phyloP scores from a whole-genome alignment of 352 stramenopile genomes.

The Phytophthora chlamydospora region DNA sequence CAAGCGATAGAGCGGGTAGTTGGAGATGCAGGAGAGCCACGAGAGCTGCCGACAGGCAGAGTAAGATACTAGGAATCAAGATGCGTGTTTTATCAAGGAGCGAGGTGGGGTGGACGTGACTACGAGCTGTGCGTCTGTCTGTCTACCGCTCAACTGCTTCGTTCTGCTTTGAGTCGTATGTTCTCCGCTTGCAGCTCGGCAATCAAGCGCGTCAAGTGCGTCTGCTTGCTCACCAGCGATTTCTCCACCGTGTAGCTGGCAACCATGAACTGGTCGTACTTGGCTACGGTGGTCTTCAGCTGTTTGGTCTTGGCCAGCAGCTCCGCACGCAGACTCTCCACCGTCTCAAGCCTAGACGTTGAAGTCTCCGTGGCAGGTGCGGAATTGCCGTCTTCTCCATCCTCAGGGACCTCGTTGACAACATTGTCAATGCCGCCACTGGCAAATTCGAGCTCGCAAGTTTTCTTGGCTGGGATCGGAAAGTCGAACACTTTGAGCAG shows the following conservation, averaged over 20 bases:
- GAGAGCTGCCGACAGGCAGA: not conserved
- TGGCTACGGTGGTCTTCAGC: slow-evolving; percentile 10
- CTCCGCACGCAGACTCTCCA: slow-evolving; percentile 64
- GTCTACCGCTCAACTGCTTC: too few relatives aligned
- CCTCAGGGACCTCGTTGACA: not conserved
- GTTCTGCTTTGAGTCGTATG: not conserved
- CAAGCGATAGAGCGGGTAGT: not conserved
- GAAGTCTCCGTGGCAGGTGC: not conserved
- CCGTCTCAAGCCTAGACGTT: slow-evolving; percentile 39
- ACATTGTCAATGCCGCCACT: not conserved
- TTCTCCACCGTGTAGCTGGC: slow-evolving; percentile 24
- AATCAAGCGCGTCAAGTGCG: slow-evolving; percentile 10
- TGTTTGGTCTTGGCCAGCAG: slow-evolving; percentile 61
- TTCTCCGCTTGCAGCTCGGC: slow-evolving; percentile 15
- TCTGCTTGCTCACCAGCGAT: slow-evolving; percentile 11
- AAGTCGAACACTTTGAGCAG: slow-evolving; percentile 8
- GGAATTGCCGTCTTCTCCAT: not conserved
- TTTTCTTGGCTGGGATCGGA: not conserved
- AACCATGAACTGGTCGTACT: slow-evolving; percentile 20
- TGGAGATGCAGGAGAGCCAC: not conserved
- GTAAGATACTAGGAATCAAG: slow-evolving; percentile 31
- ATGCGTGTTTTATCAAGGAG: slow-evolving; percentile 23
- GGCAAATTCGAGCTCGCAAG: not conserved
- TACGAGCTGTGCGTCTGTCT: too few relatives aligned
- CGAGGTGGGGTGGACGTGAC: too few relatives aligned